Base-by-base conservation (phyloP, 1,284 basidiomycete genomes). In the Tetrapyrgos nigripes region DNA sequence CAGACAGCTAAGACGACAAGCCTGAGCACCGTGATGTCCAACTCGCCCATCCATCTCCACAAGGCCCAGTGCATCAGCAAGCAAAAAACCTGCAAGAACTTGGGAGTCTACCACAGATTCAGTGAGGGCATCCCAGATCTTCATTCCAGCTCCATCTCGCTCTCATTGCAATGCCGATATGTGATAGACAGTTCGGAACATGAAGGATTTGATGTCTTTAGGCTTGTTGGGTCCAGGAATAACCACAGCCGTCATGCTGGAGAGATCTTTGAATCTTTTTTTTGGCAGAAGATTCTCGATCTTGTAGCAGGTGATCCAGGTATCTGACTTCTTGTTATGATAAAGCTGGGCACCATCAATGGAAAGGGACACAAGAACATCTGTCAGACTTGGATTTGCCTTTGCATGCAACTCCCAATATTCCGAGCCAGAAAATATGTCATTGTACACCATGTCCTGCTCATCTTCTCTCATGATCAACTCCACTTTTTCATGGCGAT, bases 221-320 rank as follows among this genome's bases (percentile, higher is more conserved):
- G 72, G 73, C 33, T 72, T 71, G 27, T 73, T 66, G 1, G 71
- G 73, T 4, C 72, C 72, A 13, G 67, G 65, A 28, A 66, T 62
- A 50, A 61, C 47, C 3, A 21, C 48, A 3, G 61, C 65, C 27
- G 62, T 58, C 31, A 69, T 31, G 17, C 68, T 50, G 26, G 60
- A 55, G 19, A 44, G 29, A 33, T 67, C 63, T 49, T 64, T 59
- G 47, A 61, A n/a, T n/a, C n/a, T n/a, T n/a, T n/a, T n/a, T n/a
- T n/a, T n/a, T n/a, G n/a, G n/a, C n/a, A n/a, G n/a, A 65, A 57
- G 50, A 24, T 62, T 62, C 62, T 19, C 55, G 55, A 46, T 54
- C 40, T 62, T 63, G 64, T 58, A 70, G 58, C 52, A 64, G 58
- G 17, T 63, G 57, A 56, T 64, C 47, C 68, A 71, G 40, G 62